These are phyloP conservation scores for Eimeria sp. DNA, from an alignment of 169 alveolate species.

Conservation along the genomic window DNA sequence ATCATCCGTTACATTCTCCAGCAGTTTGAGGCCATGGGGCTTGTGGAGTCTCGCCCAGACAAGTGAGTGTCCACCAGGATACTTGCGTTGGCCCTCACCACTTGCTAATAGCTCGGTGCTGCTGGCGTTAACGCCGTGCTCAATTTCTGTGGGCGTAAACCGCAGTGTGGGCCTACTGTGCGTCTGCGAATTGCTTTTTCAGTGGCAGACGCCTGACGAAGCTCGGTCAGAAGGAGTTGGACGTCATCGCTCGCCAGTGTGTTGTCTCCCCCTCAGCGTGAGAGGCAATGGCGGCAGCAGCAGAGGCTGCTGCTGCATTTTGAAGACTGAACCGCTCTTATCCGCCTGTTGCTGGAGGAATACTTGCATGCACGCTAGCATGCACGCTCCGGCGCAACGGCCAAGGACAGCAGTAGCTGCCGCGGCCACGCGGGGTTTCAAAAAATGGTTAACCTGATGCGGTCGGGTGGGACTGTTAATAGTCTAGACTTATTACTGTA, in stretches of 20 bases:
- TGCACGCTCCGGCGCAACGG: neutral
- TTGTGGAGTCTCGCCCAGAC: conserved; percentile 95
- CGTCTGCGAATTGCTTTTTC: neutral
- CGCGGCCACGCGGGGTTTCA: conserved; percentile 13
- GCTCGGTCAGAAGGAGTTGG: conserved; percentile 88
- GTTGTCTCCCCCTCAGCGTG: conserved; percentile 14
- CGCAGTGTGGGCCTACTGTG: neutral
- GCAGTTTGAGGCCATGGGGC: conserved; percentile 96
- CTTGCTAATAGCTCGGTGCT: neutral
- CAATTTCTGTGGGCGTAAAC: neutral
- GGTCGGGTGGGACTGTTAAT: too few relatives aligned
- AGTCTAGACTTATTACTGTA: neutral
- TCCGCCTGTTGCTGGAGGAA: neutral
- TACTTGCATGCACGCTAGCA: neutral
- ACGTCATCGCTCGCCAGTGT: conserved; percentile 88
- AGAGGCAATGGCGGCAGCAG: conserved; percentile 7
- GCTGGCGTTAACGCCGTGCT: neutral
- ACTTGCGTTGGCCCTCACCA: neutral
- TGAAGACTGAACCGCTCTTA: neutral
- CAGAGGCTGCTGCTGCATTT: neutral
- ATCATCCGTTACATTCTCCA: conserved; percentile 97
- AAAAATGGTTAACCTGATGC: neutral
- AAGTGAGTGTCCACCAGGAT: neutral
- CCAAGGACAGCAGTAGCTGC: conserved; percentile 6
- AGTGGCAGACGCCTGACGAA: conserved; percentile 87